Conservation (phyloP, 352 stramenopile species). For the Peronospora belbahrii region DNA sequence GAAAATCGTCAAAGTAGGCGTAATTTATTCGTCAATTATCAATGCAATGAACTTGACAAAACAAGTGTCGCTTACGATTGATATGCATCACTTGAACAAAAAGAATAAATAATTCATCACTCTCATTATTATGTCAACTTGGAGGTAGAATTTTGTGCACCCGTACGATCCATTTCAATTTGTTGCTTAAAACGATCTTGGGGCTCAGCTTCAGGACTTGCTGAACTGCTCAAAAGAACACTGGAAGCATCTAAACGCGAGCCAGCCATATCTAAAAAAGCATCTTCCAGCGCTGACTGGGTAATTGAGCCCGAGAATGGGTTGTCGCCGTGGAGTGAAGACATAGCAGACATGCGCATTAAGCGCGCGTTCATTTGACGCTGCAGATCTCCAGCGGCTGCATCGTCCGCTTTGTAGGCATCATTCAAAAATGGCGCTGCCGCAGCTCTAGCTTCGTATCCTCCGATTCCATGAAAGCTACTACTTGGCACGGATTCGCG, state of each 20-base stretch:
- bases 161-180: slow-evolving; percentile 14
- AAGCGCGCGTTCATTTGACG: slow-evolving; percentile 45
- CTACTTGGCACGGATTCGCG: slow-evolving; percentile 22
- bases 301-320: slow-evolving; percentile 64
- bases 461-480: slow-evolving; percentile 9
- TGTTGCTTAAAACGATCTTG: slow-evolving; percentile 21
- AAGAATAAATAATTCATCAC: slow-evolving; percentile 36
- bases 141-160: slow-evolving; percentile 3
- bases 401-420: slow-evolving; percentile 18
- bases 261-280: slow-evolving; percentile 79
- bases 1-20: too few species aligned
- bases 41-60: too few species aligned
- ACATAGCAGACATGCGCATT: slow-evolving; percentile 43
- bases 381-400: slow-evolving; percentile 26
- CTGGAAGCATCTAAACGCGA: slow-evolving; percentile 68
- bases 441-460: slow-evolving; percentile 4
- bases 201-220: slow-evolving; percentile 16
- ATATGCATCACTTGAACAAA: too few species aligned
- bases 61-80: too few species aligned
- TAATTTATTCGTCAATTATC: too few species aligned
- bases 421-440: slow-evolving; percentile 24
- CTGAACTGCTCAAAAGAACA: slow-evolving; percentile 50
- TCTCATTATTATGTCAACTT: too few species aligned
- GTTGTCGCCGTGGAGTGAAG: slow-evolving; percentile 50
- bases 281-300: slow-evolving; percentile 75